Percentiles rank a stretch among this genome's conserved stretches.
Conservation (phyloP, 495 filamentous ascomycete genomes). For the Tuber borchii region DNA sequence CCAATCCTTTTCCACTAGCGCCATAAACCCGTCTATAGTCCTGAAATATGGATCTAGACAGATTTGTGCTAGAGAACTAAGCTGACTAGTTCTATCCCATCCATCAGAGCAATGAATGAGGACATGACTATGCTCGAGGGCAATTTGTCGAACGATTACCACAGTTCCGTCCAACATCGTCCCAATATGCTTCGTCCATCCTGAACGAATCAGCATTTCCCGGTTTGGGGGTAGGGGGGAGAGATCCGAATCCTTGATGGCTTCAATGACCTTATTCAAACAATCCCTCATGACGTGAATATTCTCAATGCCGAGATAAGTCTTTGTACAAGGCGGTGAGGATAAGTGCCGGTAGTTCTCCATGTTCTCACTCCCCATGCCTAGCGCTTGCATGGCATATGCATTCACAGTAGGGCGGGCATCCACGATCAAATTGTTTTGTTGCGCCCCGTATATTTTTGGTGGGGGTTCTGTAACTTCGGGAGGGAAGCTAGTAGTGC, state of each 20-base stretch:
- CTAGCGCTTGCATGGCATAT: conserved; percentile 88
- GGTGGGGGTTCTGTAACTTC: conserved; percentile 11
- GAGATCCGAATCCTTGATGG: conserved; percentile 86
- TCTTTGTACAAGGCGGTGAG: conserved; percentile 55
- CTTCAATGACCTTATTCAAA: conserved; percentile 77
- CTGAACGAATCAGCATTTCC: conserved; percentile 73
- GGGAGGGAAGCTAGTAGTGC: conserved; percentile 7
- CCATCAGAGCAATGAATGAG: conserved; percentile 97
- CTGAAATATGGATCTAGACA: conserved; percentile 94
- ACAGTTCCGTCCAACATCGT: conserved; percentile 76
- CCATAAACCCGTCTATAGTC: conserved; percentile 91
- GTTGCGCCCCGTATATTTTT: conserved; percentile 80
- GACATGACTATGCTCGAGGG: conserved; percentile 85
- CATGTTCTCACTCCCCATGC: conserved; percentile 94
- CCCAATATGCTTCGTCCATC: conserved; percentile 86
- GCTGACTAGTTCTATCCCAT: conserved; percentile 94
- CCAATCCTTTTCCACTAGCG: conserved; percentile 96
- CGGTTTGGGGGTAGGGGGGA: conserved; percentile 75
- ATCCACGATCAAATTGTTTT: conserved; percentile 93
- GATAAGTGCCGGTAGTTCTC: conserved; percentile 83
- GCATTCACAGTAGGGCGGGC: conserved; percentile 94
- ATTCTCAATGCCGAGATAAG: conserved; percentile 95
- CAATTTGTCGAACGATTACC: conserved; percentile 80
- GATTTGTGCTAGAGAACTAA: conserved; percentile 87
- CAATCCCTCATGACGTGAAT: conserved; percentile 98